phyloP scores from a whole-genome alignment of 2,329 filamentous ascomycete species.

The Nannizziopsis barbatae region DNA sequence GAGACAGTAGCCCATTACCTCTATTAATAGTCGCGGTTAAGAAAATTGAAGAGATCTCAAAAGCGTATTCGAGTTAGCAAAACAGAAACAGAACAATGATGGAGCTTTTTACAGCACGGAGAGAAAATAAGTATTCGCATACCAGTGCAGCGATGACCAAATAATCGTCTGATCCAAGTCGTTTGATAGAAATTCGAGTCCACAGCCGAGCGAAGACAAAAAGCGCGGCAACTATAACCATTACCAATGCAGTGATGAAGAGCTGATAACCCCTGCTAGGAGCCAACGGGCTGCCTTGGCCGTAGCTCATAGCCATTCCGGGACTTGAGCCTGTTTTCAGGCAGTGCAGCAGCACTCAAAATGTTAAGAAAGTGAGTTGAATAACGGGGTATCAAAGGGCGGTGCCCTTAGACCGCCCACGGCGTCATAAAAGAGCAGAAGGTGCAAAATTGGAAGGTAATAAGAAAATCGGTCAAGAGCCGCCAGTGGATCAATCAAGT shows the following conservation, averaged over 20 bases:
- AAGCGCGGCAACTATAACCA: slow-evolving; percentile 17
- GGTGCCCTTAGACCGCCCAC: no score
- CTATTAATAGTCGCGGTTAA: slow-evolving; percentile 21
- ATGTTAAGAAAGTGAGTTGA: no score
- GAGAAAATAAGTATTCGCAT: slow-evolving; percentile 5
- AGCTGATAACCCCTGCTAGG: slow-evolving; percentile 6
- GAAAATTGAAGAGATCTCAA: slow-evolving; percentile 18
- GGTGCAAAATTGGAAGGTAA: no score
- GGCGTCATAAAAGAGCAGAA: no score
- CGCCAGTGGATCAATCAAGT: no score
- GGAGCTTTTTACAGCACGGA: not conserved
- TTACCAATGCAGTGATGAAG: slow-evolving; percentile 18
- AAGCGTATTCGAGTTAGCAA: slow-evolving; percentile 1
- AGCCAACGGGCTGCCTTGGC: slow-evolving; percentile 6
- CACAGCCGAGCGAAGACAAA: slow-evolving; percentile 21
- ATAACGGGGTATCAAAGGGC: no score
- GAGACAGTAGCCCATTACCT: slow-evolving; percentile 10
- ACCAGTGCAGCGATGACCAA: slow-evolving; percentile 22
- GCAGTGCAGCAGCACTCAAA: not conserved
- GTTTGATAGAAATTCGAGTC: slow-evolving; percentile 19
- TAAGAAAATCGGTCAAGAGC: no score
- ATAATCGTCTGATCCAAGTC: slow-evolving; percentile 22
- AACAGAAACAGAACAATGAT: not conserved
- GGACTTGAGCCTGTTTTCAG: not conserved
- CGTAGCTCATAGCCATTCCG: slow-evolving; percentile 12